Evolutionary conservation across 2,329 filamentous ascomycete genomes (phyloP).

Genomic region (Fusarium nygamai): DNA sequence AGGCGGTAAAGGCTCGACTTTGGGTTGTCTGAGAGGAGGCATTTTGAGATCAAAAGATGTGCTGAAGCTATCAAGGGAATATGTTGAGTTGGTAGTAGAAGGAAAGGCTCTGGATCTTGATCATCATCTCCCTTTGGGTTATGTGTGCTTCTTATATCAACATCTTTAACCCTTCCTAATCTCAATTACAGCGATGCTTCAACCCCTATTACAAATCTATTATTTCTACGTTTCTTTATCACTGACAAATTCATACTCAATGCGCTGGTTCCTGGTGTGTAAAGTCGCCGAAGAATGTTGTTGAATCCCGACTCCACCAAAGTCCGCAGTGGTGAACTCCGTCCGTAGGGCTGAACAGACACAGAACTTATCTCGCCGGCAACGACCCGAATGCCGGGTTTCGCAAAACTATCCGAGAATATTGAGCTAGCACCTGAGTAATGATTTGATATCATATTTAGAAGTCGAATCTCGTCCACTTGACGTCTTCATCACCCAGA

Average conservation of each 20-base stretch:
- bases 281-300: slow-evolving; percentile 5
- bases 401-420: background rate
- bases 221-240: too few relatives aligned
- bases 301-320: background rate
- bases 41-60: background rate
- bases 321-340: background rate
- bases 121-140: background rate
- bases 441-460: too few relatives aligned
- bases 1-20: slow-evolving; percentile 19
- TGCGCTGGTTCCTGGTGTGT: accelerated
- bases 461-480: too few relatives aligned
- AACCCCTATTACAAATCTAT: background rate
- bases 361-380: background rate
- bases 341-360: background rate
- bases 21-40: slow-evolving; percentile 16
- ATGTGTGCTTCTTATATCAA: background rate
- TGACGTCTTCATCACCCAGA: too few relatives aligned
- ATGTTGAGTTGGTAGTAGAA: too few relatives aligned
- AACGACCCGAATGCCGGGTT: background rate
- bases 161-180: background rate
- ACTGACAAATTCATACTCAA: background rate
- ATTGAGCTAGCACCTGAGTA: accelerated
- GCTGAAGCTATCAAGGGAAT: accelerated
- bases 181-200: too few relatives aligned
- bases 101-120: background rate